These are phyloP conservation scores for Phytophthora cryptogea DNA, from an alignment of 352 stramenopile genomes.

Conservation along the genomic window DNA sequence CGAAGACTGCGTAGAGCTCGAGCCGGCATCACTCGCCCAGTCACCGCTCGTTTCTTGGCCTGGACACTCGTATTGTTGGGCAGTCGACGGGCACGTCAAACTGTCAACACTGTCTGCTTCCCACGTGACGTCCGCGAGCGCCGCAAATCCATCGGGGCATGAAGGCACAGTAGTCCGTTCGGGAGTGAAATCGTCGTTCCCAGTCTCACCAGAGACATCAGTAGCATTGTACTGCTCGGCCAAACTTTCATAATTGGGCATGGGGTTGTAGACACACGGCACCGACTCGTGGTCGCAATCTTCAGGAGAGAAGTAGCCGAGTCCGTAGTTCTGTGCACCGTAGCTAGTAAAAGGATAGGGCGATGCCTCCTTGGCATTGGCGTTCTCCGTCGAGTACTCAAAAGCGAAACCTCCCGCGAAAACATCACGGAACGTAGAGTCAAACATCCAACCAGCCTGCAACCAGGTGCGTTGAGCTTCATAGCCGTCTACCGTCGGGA, in stretches of 20 bases:
- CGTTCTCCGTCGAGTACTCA: constrained; percentile 83
- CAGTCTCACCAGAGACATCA: constrained; percentile 41
- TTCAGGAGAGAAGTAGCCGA: constrained; percentile 77
- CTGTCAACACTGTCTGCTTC: constrained; percentile 42
- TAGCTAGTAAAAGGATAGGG: constrained; percentile 78
- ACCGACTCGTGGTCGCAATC: constrained; percentile 65
- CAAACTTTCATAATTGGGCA: constrained; percentile 73
- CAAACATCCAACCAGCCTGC: constrained; percentile 61
- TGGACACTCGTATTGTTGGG: constrained; percentile 49
- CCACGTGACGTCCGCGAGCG: constrained; percentile 44
- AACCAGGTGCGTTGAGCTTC: constrained; percentile 70
- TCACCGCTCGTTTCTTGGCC: constrained; percentile 49
- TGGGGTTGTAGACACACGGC: constrained; percentile 67
- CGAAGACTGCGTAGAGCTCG: constrained; percentile 26
- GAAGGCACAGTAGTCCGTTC: constrained; percentile 35
- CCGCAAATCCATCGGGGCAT: constrained; percentile 42
- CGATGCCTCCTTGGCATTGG: constrained; percentile 57
- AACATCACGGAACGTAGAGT: constrained; percentile 50
- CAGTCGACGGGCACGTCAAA: constrained; percentile 40
- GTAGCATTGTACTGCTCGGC: constrained; percentile 50
- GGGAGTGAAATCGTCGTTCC: constrained; percentile 41
- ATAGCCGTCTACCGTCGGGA: constrained; percentile 72
- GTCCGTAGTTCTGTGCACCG: constrained; percentile 72
- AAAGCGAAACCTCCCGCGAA: constrained; percentile 80
- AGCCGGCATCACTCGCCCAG: constrained; percentile 44